Base-by-base conservation (phyloP, 768 basidiomycete genomes). In the Grammothele lineata region DNA sequence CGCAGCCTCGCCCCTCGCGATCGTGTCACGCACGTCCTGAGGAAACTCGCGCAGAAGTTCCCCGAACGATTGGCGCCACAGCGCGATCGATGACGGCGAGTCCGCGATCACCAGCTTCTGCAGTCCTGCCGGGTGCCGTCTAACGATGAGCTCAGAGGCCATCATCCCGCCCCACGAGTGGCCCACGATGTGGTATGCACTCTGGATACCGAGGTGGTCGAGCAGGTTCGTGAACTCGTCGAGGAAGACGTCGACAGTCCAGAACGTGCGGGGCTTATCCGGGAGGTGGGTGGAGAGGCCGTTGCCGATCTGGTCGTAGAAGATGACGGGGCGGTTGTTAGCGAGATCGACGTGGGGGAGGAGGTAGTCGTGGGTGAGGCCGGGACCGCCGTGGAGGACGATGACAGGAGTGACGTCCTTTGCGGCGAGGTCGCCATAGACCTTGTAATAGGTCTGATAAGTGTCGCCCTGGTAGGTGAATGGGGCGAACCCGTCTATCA, bases 81-180 rank as follows among this genome's bases (percentile, higher is more conserved):
- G 57, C n/a, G 53, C 47, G 60, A 73, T 71, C 4, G 70, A 67
- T 7, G 77, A 70, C 2, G 75, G 72, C 0, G 73, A 62, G 43
- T 75, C 66, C 15, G 69, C 57, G n/a, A 80, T 55, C 34, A 82
- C 52, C 37, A 80, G 66, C 38, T 66, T 70, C 51, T 68, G 65
- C 36, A 81, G 47, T 0, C 79, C 78, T 21, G 37, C 54, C 18
- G 78, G 77, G 14, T 47, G 70, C 11, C 66, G 61, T n/a, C 66
- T 57, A 27, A 69, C 62, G 5, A 50, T 70, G 48, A 70, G 72
- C 48, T 74, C 69, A n/a, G 64, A 52, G 0, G 63, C 75, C 14
- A 81, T 65, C 62, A 76, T 77, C 0, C 73, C 79, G 12, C 80
- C 80, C 78, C 78, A 80, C 5, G 76, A 79, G 41, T 82, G 80